Conservation (phyloP, 306 rosid species). For the Arachis hypogaea region DNA sequence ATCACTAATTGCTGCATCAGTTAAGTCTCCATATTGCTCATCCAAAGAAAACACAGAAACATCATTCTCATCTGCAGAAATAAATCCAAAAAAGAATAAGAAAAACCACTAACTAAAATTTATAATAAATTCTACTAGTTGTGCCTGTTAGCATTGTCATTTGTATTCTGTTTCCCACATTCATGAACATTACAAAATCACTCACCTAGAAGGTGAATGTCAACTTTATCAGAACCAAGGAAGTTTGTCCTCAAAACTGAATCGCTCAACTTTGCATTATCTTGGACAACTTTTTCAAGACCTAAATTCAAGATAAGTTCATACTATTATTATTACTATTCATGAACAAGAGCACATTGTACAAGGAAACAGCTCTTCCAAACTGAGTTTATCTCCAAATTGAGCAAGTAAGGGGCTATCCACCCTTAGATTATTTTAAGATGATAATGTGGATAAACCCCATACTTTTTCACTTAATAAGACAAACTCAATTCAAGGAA, state of each 20-base stretch:
- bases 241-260: slow-evolving; percentile 48
- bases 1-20: slow-evolving; percentile 61
- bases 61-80: slow-evolving; percentile 67
- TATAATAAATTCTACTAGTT: slow-evolving; percentile 5
- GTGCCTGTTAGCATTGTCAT: slow-evolving; percentile 11
- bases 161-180: slow-evolving; percentile 14
- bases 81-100: slow-evolving; percentile 13
- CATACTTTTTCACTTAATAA: background rate
- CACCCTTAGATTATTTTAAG: background rate
- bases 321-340: slow-evolving; percentile 28
- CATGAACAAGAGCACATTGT: slow-evolving; percentile 3
- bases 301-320: slow-evolving; percentile 52
- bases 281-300: slow-evolving; percentile 50
- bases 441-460: background rate
- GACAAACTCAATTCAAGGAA: background rate
- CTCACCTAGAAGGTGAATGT: slow-evolving; percentile 78
- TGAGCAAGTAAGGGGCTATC: background rate
- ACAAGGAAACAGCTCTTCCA: slow-evolving; percentile 4
- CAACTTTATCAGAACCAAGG: slow-evolving; percentile 57
- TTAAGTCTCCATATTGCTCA: slow-evolving; percentile 56
- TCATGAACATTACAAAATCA: slow-evolving; percentile 24
- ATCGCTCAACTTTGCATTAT: slow-evolving; percentile 50
- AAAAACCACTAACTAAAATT: slow-evolving; percentile 2
- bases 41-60: slow-evolving; percentile 76
- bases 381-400: background rate